Evolutionary conservation across 306 rosid genomes (phyloP), one percentile per base, ranked within the genome.

Genomic region (Medicago arabica): DNA sequence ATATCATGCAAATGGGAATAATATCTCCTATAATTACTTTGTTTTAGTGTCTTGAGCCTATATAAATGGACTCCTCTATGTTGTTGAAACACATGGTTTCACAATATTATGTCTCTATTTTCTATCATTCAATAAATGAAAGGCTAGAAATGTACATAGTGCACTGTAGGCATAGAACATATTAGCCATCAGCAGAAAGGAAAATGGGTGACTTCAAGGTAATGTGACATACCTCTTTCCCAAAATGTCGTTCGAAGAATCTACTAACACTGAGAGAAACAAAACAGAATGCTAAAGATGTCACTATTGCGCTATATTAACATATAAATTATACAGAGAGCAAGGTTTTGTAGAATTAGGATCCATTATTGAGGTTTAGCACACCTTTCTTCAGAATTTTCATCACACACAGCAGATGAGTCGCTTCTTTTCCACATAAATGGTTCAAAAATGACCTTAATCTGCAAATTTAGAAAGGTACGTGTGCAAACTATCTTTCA

Each of bases 181-280:
- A 31, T 58, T 31, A 73, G 46, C 60, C 67, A 70, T 69, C 31
- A 39, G 25, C 6, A 65, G 69, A 80, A 73, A 82, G 55, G 9
- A 57, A 39, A 70, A 60, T 3, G 23, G 62, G 54, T 66, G 70
- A 82, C 0, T 31, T n/a, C n/a, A n/a, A n/a, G n/a, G n/a, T n/a
- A n/a, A n/a, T 53, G 61, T 72, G 58, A 68, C 59, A 11, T 28
- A 94, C 98, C 96, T 94, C 98, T 86, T 85, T 83, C 65, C 97
- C 98, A 87, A 94, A 94, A 86, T 94, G 98, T 67, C 97, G 97
- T 75, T 89, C 83, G 83, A 92, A 94, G 88, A 94, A 94, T 13
- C 88, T 84, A 39, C 96, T 82, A 41, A 86, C 98, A 75, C 98
- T 94, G 88, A 88, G 86, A 70, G 76, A 78, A 72, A 84, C 49